Base-by-base conservation (phyloP, 805 yeast genomes). In the Candida khao-thaluensis region DNA sequence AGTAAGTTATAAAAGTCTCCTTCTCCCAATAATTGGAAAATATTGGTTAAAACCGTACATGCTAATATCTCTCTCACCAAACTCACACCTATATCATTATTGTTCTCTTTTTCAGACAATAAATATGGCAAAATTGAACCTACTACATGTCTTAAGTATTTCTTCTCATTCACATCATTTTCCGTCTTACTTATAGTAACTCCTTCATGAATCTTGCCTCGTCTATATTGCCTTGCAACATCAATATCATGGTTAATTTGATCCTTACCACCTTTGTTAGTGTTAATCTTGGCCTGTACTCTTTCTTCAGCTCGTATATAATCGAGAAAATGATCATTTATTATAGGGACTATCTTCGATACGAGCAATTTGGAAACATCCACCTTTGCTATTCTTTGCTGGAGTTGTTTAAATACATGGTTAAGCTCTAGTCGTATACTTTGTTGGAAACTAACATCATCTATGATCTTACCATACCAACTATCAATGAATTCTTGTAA, bases 1-100 rank as follows among this genome's bases (percentile, higher is more conserved):
- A 71, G 52, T 40, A 78, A 75, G 55, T 90, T 90, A 77, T 83
- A 84, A 43, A 78, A 83, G 54, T 88, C 95, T 1, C 91, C 77
- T 35, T 84, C 90, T 0, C 82, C 62, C 1, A 83, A 49, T 61
- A 82, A 74, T 5, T 64, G 54, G 8, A 87, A 45, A 0, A 88
- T 76, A 39, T 76, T 72, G 17, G 78, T 67, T 9, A 67, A 43
- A 1, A 69, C 52, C 1, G 74, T 67, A 32, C 74, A 68, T 0
- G 85, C 56, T 2, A 87, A 38, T 5, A 90, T 66, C 50, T 90
- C 96, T 26, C 81, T 65, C 0, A 82, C 50, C 7, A 90, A 60
- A 0, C 72, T 56, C 0, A 47, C 41, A 0, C 78, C 79, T 3
- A 81, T 66, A 0, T 66, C 66, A 7, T 83, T 79, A 2, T 58